Evolutionary conservation across 2,329 filamentous ascomycete genomes (phyloP).

Genomic region (Ophiostoma pallidulum): DNA sequence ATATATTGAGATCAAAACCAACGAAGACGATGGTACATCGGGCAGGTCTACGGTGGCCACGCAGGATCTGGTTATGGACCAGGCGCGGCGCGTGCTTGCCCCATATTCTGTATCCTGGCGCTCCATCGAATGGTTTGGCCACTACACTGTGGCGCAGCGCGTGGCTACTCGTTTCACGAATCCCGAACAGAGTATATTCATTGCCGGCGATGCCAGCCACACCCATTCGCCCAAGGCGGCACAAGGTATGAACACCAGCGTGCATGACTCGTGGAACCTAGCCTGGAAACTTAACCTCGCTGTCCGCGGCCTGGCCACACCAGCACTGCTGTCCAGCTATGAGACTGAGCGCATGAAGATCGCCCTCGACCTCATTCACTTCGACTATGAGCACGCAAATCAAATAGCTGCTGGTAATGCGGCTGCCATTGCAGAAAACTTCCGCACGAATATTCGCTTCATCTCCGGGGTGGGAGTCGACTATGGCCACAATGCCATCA

Average conservation of each 20-base stretch:
- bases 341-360: conserved; percentile 53
- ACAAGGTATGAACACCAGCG: conserved; percentile 49
- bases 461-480: conserved; percentile 57
- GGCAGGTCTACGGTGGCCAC: too few species aligned
- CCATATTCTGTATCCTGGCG: conserved; percentile 49
- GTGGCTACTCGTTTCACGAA: conserved; percentile 60
- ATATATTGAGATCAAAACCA: conserved; percentile 45
- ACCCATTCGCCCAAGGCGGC: conserved; percentile 58
- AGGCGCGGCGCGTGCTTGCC: conserved; percentile 45
- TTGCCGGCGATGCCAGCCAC: conserved; percentile 56
- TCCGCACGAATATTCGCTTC: conserved; percentile 55
- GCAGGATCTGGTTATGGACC: conserved; percentile 57
- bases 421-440: conserved; percentile 50
- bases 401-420: conserved; percentile 47
- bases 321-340: conserved; percentile 48
- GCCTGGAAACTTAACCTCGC: conserved; percentile 50
- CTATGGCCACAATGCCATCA: conserved; percentile 42
- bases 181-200: conserved; percentile 46
- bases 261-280: conserved; percentile 55
- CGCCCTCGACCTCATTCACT: conserved; percentile 48
- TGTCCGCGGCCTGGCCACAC: conserved; percentile 45
- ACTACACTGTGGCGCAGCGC: conserved; percentile 60
- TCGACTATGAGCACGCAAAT: conserved; percentile 36
- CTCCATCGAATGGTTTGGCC: conserved; percentile 59
- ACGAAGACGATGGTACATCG: conserved; percentile 21